Conservation (phyloP, 495 filamentous ascomycete species). For the Talaromyces trachyspermus region DNA sequence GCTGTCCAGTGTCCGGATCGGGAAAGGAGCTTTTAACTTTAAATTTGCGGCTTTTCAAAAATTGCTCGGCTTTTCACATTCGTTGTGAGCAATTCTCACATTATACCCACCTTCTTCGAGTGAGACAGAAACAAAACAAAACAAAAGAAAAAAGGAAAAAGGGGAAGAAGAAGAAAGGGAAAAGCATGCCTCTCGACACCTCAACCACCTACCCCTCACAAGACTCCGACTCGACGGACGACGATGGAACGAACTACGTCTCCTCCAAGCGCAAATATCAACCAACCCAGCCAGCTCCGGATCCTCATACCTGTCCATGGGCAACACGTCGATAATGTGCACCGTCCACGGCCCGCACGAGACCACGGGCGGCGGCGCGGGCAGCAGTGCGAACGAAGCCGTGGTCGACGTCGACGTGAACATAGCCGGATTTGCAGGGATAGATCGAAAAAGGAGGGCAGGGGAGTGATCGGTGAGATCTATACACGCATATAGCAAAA, state of each 20-base stretch:
- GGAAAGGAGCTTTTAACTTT: conserved; percentile 6
- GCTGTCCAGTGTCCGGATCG: not conserved
- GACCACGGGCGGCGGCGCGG: conserved; percentile 35
- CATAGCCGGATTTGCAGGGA: conserved; percentile 78
- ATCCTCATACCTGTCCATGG: conserved; percentile 85
- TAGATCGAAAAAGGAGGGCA: conserved; percentile 70
- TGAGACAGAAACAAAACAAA: too few relatives aligned
- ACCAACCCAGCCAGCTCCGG: conserved; percentile 89
- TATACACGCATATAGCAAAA: too few relatives aligned
- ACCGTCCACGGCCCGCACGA: conserved; percentile 80
- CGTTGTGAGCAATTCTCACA: not conserved
- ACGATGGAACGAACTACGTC: conserved; percentile 95
- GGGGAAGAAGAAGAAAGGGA: not conserved
- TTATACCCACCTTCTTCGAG: too few relatives aligned
- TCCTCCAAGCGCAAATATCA: conserved; percentile 79
- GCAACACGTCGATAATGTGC: conserved; percentile 94
- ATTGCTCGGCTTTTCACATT: too few relatives aligned
- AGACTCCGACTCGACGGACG: conserved; percentile 88
- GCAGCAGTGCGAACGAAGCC: conserved; percentile 44
- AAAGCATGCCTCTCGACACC: conserved; percentile 79
- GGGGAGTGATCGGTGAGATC: conserved; percentile 64
- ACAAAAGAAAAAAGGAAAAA: not conserved
- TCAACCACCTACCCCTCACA: conserved; percentile 75
- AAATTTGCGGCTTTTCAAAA: conserved; percentile 2
- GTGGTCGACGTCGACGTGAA: conserved; percentile 75